Conservation (phyloP, 2,329 filamentous ascomycete species). For the Colletotrichum magnum region DNA sequence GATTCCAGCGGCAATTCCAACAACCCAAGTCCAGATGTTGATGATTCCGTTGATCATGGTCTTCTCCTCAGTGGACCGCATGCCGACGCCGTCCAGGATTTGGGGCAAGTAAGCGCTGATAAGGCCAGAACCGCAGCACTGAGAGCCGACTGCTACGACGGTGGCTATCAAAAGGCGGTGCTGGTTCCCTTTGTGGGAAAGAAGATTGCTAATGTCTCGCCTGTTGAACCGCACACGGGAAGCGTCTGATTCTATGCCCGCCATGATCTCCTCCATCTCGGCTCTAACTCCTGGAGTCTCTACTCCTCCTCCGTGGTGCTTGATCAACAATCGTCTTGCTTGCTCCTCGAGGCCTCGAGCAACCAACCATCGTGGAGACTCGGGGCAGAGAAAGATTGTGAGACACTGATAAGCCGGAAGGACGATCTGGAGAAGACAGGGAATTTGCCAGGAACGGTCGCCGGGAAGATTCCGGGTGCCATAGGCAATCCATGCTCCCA, state of each 20-base stretch:
- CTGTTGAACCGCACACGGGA: constrained; percentile 36
- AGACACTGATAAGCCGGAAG: constrained; percentile 6
- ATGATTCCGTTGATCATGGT: constrained; percentile 32
- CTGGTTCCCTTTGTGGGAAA: constrained; percentile 29
- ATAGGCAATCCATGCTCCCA: constrained; percentile 21
- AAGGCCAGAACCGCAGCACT: constrained; percentile 28
- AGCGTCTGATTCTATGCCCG: constrained; percentile 36
- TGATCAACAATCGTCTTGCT: constrained; percentile 35
- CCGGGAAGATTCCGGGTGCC: constrained; percentile 1
- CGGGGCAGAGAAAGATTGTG: constrained; percentile 13
- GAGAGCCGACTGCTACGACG: constrained; percentile 30
- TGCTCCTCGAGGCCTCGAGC: constrained; percentile 15
- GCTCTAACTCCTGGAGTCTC: constrained; percentile 27
- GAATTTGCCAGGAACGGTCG: constrained; percentile 10
- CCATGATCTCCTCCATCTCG: constrained; percentile 38
- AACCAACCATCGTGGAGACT: constrained; percentile 31
- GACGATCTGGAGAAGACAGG: constrained; percentile 12
- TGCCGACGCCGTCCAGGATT: constrained; percentile 19
- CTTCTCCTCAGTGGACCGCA: constrained; percentile 16
- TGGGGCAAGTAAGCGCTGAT: constrained; percentile 28
- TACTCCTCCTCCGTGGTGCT: constrained; percentile 38
- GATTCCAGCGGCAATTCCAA: constrained; percentile 19
- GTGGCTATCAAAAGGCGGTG: constrained; percentile 24
- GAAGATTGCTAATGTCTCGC: constrained; percentile 22
- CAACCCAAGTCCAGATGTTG: constrained; percentile 33